Conservation (phyloP, 176 grass and related monocot genomes). For the Oryza coarctata region DNA sequence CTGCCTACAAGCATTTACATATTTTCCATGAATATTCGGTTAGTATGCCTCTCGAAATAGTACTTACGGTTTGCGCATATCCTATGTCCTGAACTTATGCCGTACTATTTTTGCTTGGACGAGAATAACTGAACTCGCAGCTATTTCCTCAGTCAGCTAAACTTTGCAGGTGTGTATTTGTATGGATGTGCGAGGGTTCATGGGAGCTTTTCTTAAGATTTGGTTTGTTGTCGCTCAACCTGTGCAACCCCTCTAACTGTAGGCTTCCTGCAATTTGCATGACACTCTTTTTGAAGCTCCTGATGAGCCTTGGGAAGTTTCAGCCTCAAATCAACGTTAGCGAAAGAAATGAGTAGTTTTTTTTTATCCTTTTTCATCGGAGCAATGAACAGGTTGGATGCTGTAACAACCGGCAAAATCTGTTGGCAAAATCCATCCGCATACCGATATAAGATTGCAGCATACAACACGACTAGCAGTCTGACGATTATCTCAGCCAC, state of each 20-base stretch:
- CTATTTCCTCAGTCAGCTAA: not conserved
- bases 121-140: constrained; percentile 24
- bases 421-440: not conserved
- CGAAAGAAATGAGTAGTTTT: not conserved
- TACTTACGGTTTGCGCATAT: not conserved
- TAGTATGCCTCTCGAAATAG: not conserved
- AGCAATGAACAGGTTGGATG: too few species aligned
- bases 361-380: too few species aligned
- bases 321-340: not conserved
- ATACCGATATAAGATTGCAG: not conserved
- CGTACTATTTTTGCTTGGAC: constrained; percentile 6
- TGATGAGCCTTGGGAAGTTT: not conserved
- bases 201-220: not conserved
- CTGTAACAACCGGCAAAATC: too few species aligned
- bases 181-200: not conserved
- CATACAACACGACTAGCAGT: not conserved
- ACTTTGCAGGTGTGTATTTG: not conserved
- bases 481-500: not conserved
- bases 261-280: not conserved
- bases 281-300: not conserved
- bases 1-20: not conserved
- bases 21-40: not conserved
- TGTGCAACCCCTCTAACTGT: not conserved
- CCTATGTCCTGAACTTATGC: not conserved
- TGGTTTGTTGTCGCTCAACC: not conserved